Base-by-base conservation (phyloP, 768 basidiomycete species). In the Leccinellum rugosiceps region DNA sequence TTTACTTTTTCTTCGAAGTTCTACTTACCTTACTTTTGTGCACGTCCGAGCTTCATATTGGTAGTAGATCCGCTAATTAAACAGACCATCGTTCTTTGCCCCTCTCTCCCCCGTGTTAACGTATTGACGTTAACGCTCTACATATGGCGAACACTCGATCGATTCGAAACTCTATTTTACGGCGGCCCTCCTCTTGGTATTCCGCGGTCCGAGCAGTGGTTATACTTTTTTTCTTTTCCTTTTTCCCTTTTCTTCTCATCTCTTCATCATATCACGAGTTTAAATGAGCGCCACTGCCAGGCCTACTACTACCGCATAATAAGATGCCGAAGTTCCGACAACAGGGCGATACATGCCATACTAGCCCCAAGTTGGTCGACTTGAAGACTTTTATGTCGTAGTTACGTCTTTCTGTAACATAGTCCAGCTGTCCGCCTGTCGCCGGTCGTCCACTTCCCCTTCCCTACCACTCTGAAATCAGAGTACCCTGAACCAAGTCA, bases 51-150 rank as follows among this genome's bases (percentile, higher is more conserved):
- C 26, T 58, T 19, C 31, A 34, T 65, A 70, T 56, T 55, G 47
- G 52, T 68, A 61, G 52, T 64, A 53, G 55, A 60, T 57, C 65
- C 30, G 15, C 58, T 63, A 65, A 62, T 57, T 43, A 43, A 43
- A 6, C 2, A 48, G 35, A 55, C 17, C 34, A n/a, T 43, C 49
- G 32, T 44, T 43, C 19, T 30, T 30, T 50, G 38, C 26, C 30
- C 11, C 34, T n/a, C 31, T 32, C 15, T 23, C 35, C 21, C 17
- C 32, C 10, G 17, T 21, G 21, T 21, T 25, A 34, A 50, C 58
- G 41, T 19, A 19, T 43, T 19, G 19, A 43, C 41, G 41, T 11
- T 19, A 43, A 3, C 2, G 11, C 7, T 43, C 41, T 43, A 43
- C 14, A 8, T 41, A n/a, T 43, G 19, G 41, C 6, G 19, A 19